Evolutionary conservation across 176 grass and related monocot species (phyloP), one percentile per base, ranked within the genome.

Genomic region (barley (Hordeum vulgare)): DNA sequence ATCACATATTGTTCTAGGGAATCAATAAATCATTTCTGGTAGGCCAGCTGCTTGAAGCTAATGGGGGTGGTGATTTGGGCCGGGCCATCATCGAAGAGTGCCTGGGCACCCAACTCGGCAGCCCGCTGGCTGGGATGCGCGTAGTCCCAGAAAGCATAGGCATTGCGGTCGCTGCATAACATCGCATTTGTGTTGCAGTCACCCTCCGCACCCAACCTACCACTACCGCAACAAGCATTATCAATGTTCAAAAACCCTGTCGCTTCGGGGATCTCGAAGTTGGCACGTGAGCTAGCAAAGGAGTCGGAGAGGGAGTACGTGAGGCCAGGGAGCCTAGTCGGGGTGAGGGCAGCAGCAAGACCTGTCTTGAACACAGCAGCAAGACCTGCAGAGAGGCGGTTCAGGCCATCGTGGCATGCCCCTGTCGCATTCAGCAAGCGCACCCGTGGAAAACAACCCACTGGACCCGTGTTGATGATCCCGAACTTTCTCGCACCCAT

Each of bases 401-500:
- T 85, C 72, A 86, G 0, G 54, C 37, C 61, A 26, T 83, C 61
- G 20, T 47, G n/a, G 64, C 87, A 89, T 6, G 42, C 84, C 56
- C 79, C 84, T 2, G 35, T 33, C 8, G 79, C 21, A 70, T 33
- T 82, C 13, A 49, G 71, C 36, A 62, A 20, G 1, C 88, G 71
- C 45, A 77, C 72, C 0, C 27, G 0, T 10, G 88, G 88, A 0
- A 71, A 47, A 53, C 88, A 90, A 0, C 88, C 88, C 4, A 86
- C 71, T 0, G 78, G 78, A 0, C 88, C 84, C 1, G 86, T 36
- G 78, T 81, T 85, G 40, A 85, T 74, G 65, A 89, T 61, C 31
- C 44, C 87, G 0, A 89, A 29, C 72, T 89, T 89, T 71, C 87
- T 76, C 4, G 83, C 87, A 61, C 89, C 89, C 47, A 88, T 6